Conservation (phyloP, 192 early-diverging fungal genomes). For the Diversispora epigaea region DNA sequence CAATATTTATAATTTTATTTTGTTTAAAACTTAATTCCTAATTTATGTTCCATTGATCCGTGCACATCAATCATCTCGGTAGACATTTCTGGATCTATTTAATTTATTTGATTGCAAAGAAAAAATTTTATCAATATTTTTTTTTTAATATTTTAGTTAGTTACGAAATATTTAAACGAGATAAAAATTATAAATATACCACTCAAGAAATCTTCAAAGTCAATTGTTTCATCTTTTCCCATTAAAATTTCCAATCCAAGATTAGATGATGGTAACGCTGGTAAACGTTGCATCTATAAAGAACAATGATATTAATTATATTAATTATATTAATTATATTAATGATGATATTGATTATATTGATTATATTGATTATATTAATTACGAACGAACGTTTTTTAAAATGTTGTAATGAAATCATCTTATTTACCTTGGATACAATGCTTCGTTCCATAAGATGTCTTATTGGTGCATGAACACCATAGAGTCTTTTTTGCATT, state of each 20-base stretch:
- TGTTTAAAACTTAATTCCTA: slow-evolving; percentile 37
- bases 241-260: slow-evolving; percentile 76
- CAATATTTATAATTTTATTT: background rate
- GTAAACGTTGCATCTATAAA: slow-evolving; percentile 49
- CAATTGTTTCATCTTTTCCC: slow-evolving; percentile 86
- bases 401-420: background rate
- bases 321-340: too few species aligned
- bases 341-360: too few species aligned
- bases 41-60: slow-evolving; percentile 61
- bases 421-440: slow-evolving; percentile 51
- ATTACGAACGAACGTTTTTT: background rate
- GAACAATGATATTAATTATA: background rate
- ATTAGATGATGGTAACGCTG: slow-evolving; percentile 62
- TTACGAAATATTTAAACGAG: background rate
- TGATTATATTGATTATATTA: too few species aligned
- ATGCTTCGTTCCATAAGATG: slow-evolving; percentile 87
- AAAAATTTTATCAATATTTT: background rate
- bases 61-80: slow-evolving; percentile 67
- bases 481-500: slow-evolving; percentile 79
- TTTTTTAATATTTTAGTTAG: background rate
- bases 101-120: background rate
- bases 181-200: slow-evolving; percentile 46
- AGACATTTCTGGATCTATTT: slow-evolving; percentile 55
- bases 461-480: slow-evolving; percentile 89
- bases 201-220: slow-evolving; percentile 87